Evolutionary conservation across 1,284 basidiomycete species (phyloP).

Genomic region (Sporisorium exsertum): DNA sequence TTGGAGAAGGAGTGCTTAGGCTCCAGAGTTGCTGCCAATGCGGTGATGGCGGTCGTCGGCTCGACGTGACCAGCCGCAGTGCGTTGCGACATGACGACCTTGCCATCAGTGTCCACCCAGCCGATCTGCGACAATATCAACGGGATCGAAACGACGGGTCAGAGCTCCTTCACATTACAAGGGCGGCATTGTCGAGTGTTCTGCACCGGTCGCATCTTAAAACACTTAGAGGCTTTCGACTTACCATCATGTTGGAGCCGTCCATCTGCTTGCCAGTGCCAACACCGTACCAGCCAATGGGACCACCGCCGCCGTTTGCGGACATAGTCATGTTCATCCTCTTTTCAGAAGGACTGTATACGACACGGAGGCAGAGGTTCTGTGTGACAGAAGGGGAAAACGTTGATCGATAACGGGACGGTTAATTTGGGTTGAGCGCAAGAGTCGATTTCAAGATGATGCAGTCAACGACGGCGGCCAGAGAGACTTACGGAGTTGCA

Average conservation of each 20-base stretch:
- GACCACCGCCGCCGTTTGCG: constrained; percentile 38
- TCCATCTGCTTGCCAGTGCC: constrained; percentile 48
- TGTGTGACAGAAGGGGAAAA: constrained; percentile 1
- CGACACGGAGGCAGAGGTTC: constrained; percentile 47
- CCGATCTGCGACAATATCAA: constrained; percentile 71
- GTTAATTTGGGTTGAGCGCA: background rate
- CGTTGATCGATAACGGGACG: background rate
- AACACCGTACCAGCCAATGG: constrained; percentile 49
- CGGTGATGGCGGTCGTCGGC: constrained; percentile 72
- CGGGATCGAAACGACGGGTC: background rate
- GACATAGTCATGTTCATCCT: constrained; percentile 57
- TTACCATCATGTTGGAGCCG: constrained; percentile 60
- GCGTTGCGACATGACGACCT: constrained; percentile 76
- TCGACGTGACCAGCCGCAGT: constrained; percentile 71
- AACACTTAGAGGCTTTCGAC: constrained; percentile 4
- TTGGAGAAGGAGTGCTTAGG: constrained; percentile 32
- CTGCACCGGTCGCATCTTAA: background rate
- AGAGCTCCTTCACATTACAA: background rate
- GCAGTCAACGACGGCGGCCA: too few relatives aligned
- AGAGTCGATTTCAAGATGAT: background rate
- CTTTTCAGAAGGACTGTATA: constrained; percentile 41
- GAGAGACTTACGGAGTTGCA: constrained; percentile 41
- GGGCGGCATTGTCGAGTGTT: background rate
- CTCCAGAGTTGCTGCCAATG: constrained; percentile 34
- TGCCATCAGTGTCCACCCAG: constrained; percentile 75